These are phyloP conservation scores for Cudoniella acicularis DNA, from an alignment of 495 filamentous ascomycete species.

Conservation along the genomic window DNA sequence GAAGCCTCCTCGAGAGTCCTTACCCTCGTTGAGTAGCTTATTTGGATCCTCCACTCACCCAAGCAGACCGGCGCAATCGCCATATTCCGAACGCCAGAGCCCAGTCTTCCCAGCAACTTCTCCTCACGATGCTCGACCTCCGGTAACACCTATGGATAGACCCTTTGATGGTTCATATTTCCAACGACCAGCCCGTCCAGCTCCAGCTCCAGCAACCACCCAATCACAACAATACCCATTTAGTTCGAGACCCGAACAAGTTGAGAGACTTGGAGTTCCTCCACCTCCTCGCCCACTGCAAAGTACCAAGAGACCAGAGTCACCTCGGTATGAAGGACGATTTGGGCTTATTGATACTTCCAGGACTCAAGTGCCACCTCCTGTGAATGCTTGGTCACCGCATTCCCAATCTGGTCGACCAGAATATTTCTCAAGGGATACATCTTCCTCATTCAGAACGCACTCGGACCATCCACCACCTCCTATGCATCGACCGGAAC, in stretches of 20 bases:
- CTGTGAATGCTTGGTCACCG: constrained; percentile 18
- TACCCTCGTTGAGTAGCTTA: constrained; percentile 51
- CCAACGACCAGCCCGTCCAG: constrained; percentile 25
- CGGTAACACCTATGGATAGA: constrained; percentile 26
- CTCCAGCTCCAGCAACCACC: too few species aligned
- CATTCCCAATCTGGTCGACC: constrained; percentile 17
- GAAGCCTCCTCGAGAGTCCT: constrained; percentile 39
- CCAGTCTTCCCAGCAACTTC: constrained; percentile 34
- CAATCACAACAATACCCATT: constrained; percentile 22
- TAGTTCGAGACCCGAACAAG: constrained; percentile 28
- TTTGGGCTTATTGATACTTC: constrained; percentile 4
- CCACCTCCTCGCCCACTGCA: constrained; percentile 12
- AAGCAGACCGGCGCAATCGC: constrained; percentile 34
- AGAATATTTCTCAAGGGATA: constrained; percentile 23
- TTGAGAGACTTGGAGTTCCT: constrained; percentile 22
- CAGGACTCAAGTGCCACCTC: constrained; percentile 13
- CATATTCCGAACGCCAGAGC: constrained; percentile 40
- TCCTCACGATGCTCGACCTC: constrained; percentile 39
- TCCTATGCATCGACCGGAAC: constrained; percentile 11
- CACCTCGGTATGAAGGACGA: constrained; percentile 22
- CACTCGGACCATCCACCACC: constrained; percentile 13
- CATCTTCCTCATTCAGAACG: constrained; percentile 25
- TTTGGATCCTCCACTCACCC: constrained; percentile 40
- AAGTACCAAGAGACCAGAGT: constrained; percentile 16
- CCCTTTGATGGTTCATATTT: constrained; percentile 39